These are phyloP conservation scores for Lantana camara DNA, from an alignment of 257 asterid species.

Conservation along the genomic window DNA sequence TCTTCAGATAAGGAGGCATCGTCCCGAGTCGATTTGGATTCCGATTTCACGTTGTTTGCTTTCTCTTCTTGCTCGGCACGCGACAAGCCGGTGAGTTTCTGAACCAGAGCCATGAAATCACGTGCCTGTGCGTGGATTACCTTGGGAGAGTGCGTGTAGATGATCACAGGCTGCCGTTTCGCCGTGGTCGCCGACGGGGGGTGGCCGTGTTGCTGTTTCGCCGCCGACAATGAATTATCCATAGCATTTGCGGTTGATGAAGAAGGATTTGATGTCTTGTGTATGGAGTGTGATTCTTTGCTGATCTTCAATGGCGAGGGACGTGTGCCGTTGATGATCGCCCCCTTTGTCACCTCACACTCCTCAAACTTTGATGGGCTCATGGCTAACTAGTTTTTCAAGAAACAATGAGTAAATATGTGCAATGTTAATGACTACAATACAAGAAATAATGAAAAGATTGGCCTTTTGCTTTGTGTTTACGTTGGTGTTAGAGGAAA, in stretches of 20 bases:
- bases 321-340: conserved; percentile 38
- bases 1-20: conserved; percentile 2
- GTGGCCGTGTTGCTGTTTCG: background rate
- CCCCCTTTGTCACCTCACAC: conserved; percentile 32
- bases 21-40: background rate
- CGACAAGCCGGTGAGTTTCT: conserved; percentile 45
- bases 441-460: too few species aligned
- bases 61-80: conserved; percentile 9
- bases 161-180: conserved; percentile 45
- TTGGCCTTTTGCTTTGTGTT: conserved; percentile 21
- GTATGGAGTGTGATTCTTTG: conserved; percentile 37
- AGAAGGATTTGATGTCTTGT: conserved; percentile 15
- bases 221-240: background rate
- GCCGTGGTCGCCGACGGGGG: background rate
- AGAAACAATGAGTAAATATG: too few species aligned
- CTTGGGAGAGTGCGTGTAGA: conserved; percentile 48
- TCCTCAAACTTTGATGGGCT: conserved; percentile 38
- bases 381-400: conserved; percentile 17
- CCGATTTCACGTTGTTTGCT: background rate
- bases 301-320: conserved; percentile 33
- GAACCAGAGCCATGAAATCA: conserved; percentile 50
- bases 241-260: background rate
- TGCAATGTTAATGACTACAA: too few species aligned
- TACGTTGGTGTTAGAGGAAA: background rate
- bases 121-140: conserved; percentile 35